Evolutionary conservation across 352 stramenopile genomes (phyloP), one percentile per base, ranked within the genome.

Genomic region (Pythium pyrilobum): DNA sequence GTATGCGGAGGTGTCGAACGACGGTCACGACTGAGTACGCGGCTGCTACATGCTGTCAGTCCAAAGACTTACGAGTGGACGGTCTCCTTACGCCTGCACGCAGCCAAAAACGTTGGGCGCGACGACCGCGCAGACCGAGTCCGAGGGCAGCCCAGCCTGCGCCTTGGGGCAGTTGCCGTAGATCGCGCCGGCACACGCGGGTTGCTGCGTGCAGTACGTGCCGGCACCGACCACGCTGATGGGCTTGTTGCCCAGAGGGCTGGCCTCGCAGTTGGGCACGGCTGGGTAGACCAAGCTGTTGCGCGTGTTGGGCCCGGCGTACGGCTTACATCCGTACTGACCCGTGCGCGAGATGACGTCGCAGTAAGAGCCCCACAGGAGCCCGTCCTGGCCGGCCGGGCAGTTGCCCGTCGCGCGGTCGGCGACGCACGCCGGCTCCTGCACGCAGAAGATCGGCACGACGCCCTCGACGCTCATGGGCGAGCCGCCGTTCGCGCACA

Each of bases 401-500:
- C 55, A 63, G 39, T 52, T 52, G 13, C 56, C 56, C 13, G 21
- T 47, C 1, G 21, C 25, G 12, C 32, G 38, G 28, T 55, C 28
- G 0, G 56, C 56, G 6, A 59, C 50, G 20, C 56, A 63, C 11
- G 45, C 55, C 16, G 55, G 45, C 45, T 62, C 55, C 16, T 25
- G 23, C 11, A 48, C 43, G 15, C 53, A 61, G 43, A 52, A 59
- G 41, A 59, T 43, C 0, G 37, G 37, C 2, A 38, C 56, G 7
- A 59, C 36, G 3, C 56, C 50, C 18, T 64, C 50, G 21, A 64
- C 50, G 13, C 56, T 59, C 56, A 64, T 55, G 2, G 43, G 53
- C 9, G 53, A 43, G 21, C 21, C 25, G 7, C 37, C 37, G 41
- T 51, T 49, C 28, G 32, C 7, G 31, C 50, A 44, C 21, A 15